Base-by-base conservation (phyloP, 176 grass and related monocot species). In the Rhipidocladum racemiflorum region DNA sequence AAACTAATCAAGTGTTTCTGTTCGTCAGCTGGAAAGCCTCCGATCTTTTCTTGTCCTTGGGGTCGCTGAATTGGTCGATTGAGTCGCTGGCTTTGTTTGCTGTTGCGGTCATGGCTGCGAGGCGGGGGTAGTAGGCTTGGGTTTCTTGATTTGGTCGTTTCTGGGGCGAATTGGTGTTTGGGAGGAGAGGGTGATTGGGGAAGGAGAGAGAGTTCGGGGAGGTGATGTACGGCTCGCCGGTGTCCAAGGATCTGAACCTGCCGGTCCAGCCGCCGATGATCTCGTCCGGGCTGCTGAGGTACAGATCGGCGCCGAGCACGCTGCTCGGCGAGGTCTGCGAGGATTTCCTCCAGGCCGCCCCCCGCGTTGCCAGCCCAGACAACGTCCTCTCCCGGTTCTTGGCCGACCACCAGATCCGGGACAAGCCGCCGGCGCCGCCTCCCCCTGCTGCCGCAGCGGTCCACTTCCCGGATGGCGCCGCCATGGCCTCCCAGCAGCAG, bases 211-310 rank as follows among this genome's bases (percentile, higher is more conserved):
- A 35, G 70, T 44, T 36, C 55, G 42, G 14, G 4, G 56, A 80
- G 67, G 74, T 88, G 88, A 99, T 99, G 96, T 95, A 93, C 88
- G 89, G 96, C 82, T 99, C 96, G 53, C 89, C 90, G 50, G 88
- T 77, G 72, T 82, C 85, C 49, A 99, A 96, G 83, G 97, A 96
- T 95, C 97, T 93, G 25, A 96, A 99, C 89, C 79, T 87, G 25
- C 92, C 90, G 36, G 75, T 79, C 28, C 87, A 88, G 44, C 76
- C 91, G 49, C 81, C 91, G 89, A 92, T 94, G 92, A 90, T 46
- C 21, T 95, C 90, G 1, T 79, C 89, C 27, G 87, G 96, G 13
- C 65, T 98, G 56, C 92, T 98, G 15, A 74, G 96, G 27, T 98
- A 95, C 78, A 90, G 96, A 73, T 95, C 96, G 79, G 96, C 90